phyloP scores from a whole-genome alignment of 2,329 filamentous ascomycete species.

The Calonectria leucothoes region DNA sequence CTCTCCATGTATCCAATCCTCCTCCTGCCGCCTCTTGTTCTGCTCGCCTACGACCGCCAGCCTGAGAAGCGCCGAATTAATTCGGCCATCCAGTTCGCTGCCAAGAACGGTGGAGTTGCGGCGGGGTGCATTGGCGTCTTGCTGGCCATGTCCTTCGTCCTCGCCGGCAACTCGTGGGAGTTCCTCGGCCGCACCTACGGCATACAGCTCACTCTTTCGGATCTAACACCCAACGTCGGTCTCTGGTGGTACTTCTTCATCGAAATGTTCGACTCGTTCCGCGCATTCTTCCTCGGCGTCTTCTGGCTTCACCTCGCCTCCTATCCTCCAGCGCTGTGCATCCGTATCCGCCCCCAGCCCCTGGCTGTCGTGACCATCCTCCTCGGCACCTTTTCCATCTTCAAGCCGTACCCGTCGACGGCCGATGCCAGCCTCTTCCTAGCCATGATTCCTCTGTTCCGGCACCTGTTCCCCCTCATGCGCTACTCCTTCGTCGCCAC shows the following conservation, averaged over 20 bases:
- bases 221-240: slow-evolving; percentile 93
- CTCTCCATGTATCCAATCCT: slow-evolving; percentile 92
- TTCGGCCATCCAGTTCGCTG: slow-evolving; percentile 62
- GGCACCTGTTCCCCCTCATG: slow-evolving; percentile 94
- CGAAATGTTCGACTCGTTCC: slow-evolving; percentile 99
- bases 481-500: slow-evolving; percentile 91
- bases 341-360: slow-evolving; percentile 86
- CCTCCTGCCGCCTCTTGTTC: slow-evolving; percentile 82
- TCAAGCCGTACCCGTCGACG: slow-evolving; percentile 96
- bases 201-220: slow-evolving; percentile 88
- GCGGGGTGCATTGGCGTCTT: slow-evolving; percentile 68
- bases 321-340: slow-evolving; percentile 87
- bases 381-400: slow-evolving; percentile 90
- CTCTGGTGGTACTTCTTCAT: slow-evolving; percentile 99
- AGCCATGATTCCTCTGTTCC: slow-evolving; percentile 83
- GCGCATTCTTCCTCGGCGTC: slow-evolving; percentile 95
- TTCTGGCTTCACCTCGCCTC: slow-evolving; percentile 96
- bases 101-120: slow-evolving; percentile 65
- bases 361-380: slow-evolving; percentile 87
- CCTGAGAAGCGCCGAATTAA: slow-evolving; percentile 46
- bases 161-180: slow-evolving; percentile 85
- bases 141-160: slow-evolving; percentile 76
- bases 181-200: slow-evolving; percentile 93
- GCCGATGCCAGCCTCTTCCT: slow-evolving; percentile 90
- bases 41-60: slow-evolving; percentile 82